These are phyloP conservation scores for Nepenthes gracilis DNA, from an alignment of 148 eudicot species.

Conservation along the genomic window DNA sequence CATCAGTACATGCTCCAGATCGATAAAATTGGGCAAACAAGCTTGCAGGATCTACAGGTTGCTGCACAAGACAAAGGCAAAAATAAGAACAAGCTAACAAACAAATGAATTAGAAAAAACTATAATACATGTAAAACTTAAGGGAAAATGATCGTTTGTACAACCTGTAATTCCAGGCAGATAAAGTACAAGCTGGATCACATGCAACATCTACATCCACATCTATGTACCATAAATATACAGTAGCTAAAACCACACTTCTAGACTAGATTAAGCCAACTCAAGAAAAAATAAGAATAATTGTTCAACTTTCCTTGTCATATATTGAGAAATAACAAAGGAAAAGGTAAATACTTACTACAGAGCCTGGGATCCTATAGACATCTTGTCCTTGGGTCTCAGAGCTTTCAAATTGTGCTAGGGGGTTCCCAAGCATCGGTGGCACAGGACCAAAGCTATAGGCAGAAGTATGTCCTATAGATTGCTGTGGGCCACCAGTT, in stretches of 20 bases:
- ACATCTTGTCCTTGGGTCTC: constrained; percentile 53
- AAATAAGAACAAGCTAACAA: background rate
- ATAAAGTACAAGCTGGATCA: background rate
- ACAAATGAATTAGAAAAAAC: background rate
- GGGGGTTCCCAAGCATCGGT: constrained; percentile 38
- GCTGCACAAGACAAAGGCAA: constrained; percentile 15
- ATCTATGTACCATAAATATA: background rate
- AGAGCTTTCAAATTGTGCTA: constrained; percentile 48
- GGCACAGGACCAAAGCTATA: constrained; percentile 56
- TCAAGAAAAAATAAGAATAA: background rate
- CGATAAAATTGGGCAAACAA: constrained; percentile 70
- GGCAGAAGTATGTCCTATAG: constrained; percentile 34
- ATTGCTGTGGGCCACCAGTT: constrained; percentile 29
- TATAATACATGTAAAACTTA: no score
- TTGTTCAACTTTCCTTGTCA: no score
- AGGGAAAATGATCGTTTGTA: background rate
- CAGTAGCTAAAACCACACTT: background rate
- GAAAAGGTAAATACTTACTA: constrained; percentile 39
- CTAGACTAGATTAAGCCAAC: background rate
- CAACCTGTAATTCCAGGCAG: background rate
- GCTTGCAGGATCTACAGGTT: constrained; percentile 53
- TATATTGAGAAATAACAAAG: background rate
- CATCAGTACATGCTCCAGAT: constrained; percentile 49
- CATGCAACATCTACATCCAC: background rate
- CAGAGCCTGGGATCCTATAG: constrained; percentile 49